These are phyloP conservation scores for Rubus parviflorus DNA, from an alignment of 306 rosid species.

Conservation along the genomic window DNA sequence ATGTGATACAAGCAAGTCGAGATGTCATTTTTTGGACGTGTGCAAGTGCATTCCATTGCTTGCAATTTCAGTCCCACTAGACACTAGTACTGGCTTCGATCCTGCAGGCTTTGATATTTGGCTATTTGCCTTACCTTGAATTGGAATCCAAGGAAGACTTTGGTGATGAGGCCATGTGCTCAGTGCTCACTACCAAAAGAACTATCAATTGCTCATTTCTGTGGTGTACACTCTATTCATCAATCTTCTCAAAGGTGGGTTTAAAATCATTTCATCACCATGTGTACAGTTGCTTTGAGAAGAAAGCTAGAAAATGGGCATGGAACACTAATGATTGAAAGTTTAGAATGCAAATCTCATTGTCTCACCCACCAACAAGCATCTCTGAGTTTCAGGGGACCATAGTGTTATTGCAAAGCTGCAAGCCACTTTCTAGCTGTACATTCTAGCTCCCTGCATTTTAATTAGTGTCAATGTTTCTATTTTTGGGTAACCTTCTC, in stretches of 20 bases:
- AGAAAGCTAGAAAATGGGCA: neutral
- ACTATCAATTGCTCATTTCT: neutral
- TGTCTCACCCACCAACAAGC: constrained; percentile 9
- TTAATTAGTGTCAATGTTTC: neutral
- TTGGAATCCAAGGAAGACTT: constrained; percentile 34
- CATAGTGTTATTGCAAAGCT: neutral
- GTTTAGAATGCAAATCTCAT: neutral
- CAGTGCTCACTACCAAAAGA: neutral
- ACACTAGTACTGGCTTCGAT: neutral
- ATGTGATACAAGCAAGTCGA: neutral
- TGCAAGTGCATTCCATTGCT: neutral
- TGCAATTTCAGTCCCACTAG: constrained; percentile 1
- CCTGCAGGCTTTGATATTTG: constrained; percentile 3
- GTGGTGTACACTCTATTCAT: neutral
- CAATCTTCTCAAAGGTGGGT: neutral
- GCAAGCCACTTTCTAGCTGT: neutral
- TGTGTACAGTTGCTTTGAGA: neutral
- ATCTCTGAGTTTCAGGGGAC: constrained; percentile 10
- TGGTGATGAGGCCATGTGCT: constrained; percentile 3
- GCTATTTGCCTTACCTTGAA: constrained; percentile 15
- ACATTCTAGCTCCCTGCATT: constrained; percentile 1
- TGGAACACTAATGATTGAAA: neutral
- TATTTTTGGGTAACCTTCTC: neutral
- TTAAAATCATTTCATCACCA: constrained; percentile 1
- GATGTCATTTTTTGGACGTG: neutral